These are phyloP conservation scores for Dysphania ambrosioides DNA, from an alignment of 148 eudicot genomes.

Conservation along the genomic window DNA sequence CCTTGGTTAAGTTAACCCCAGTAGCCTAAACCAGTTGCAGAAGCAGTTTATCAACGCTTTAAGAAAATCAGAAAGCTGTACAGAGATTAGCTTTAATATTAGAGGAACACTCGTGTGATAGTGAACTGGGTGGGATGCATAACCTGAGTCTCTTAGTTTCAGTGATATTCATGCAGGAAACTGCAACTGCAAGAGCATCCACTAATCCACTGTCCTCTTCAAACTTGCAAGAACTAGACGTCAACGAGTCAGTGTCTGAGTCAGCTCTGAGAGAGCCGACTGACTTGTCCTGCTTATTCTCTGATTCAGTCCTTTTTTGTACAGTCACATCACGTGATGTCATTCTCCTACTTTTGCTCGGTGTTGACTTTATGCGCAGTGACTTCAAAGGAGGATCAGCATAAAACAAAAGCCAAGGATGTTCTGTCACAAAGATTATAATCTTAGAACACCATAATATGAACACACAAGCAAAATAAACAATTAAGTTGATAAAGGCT, in stretches of 20 bases:
- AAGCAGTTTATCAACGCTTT: constrained; percentile 5
- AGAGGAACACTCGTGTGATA: constrained; percentile 51
- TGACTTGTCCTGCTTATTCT: constrained; percentile 26
- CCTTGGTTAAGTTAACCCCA: constrained; percentile 13
- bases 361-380: constrained; percentile 27
- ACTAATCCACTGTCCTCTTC: constrained; percentile 51
- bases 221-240: constrained; percentile 23
- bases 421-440: constrained; percentile 31
- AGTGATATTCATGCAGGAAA: constrained; percentile 60
- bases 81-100: constrained; percentile 63
- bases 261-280: constrained; percentile 23
- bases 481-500: background rate
- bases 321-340: constrained; percentile 27
- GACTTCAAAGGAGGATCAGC: constrained; percentile 38
- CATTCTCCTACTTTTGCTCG: constrained; percentile 30
- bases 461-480: background rate
- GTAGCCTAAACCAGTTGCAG: constrained; percentile 12
- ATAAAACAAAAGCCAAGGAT: constrained; percentile 45
- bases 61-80: constrained; percentile 58
- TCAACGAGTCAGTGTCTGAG: constrained; percentile 24
- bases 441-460: background rate
- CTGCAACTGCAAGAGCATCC: constrained; percentile 60
- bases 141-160: constrained; percentile 64
- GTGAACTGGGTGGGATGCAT: constrained; percentile 44
- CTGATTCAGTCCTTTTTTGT: constrained; percentile 28